Base-by-base conservation (phyloP, 2,329 filamentous ascomycete species). In the Fusarium albosuccineum region DNA sequence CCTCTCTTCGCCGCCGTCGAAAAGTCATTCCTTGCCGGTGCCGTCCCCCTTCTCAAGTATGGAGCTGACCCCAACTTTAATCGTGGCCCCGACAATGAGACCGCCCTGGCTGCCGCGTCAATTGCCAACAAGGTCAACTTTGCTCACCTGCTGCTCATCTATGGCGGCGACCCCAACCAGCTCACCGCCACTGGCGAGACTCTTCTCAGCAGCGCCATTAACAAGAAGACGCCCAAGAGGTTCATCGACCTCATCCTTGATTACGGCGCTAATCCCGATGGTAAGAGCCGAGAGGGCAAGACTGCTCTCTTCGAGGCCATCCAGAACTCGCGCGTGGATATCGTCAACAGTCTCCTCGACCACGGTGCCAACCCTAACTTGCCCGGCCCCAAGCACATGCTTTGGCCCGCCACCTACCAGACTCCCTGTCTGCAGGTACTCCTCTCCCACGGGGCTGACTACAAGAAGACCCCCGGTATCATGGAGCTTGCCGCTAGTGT, bases 361-460 rank as follows among this genome's bases (percentile, higher is more conserved):
- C 83, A 89, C 56, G 84, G 86, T 4, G 90, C 90, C 2, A 85
- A 91, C 70, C 85, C 89, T 9, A 92, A 92, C 73, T 79, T 91
- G 6, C 90, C 90, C 2, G 89, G 87, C 1, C 89, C 89, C 10
- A 90, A 91, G 75, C 87, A 92, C 78, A 86, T 89, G 77, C 82
- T 92, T 26, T 90, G 89, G 89, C 87, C 88, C 2, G 82, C 89
- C 1, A 85, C 85, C 0, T 87, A 88, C 76, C 83, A 89, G 52
- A 81, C 88, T 0, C 77, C 81, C 8, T 89, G 86, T 62, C 78
- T 92, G 33, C 82, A 87, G 69, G 75, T 89, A 2, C 80, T 92
- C 16, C 83, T 91, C 1, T 67, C 78, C 3, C 85, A 85, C 27
- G 89, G 88, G 2, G 89, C 88, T 3, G 87, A 90, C 64, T 77